These are phyloP conservation scores for Cryptococcus sp. DNA, from an alignment of 1,284 basidiomycete genomes.

Conservation along the genomic window DNA sequence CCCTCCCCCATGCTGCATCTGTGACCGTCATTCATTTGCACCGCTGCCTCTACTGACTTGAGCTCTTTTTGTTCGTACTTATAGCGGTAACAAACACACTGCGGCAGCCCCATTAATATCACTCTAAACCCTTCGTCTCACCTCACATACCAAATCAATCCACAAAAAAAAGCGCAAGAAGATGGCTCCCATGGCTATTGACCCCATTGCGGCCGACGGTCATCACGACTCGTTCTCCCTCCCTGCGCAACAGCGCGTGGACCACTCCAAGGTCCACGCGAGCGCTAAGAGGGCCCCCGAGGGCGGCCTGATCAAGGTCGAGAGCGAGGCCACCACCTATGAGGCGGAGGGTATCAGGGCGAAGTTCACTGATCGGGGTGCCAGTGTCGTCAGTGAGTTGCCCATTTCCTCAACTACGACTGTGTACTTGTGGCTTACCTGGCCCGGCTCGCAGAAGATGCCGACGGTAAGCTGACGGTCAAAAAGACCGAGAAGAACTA, in stretches of 20 bases:
- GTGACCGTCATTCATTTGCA: neutral
- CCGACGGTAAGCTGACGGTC: constrained; percentile 71
- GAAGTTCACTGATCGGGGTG: constrained; percentile 80
- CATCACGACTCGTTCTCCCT: constrained; percentile 54
- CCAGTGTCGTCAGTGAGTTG: constrained; percentile 62
- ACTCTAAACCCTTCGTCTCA: constrained; percentile 31
- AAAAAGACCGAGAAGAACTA: constrained; percentile 70
- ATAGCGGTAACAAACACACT: constrained; percentile 54
- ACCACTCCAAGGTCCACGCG: constrained; percentile 65
- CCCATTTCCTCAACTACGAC: neutral
- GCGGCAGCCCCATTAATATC: constrained; percentile 48
- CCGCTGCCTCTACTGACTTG: neutral
- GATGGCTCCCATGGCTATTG: constrained; percentile 54
- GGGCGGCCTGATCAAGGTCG: constrained; percentile 68
- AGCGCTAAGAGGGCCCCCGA: constrained; percentile 74
- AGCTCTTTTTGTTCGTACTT: constrained; percentile 37
- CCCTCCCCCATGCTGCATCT: neutral
- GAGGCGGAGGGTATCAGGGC: constrained; percentile 75
- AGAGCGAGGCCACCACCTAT: constrained; percentile 80
- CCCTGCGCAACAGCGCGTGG: constrained; percentile 67
- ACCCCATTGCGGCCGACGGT: constrained; percentile 27
- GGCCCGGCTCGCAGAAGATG: constrained; percentile 50
- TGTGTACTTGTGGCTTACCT: neutral
- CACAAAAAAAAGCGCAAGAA: constrained; percentile 16
- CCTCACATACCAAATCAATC: constrained; percentile 12